These are phyloP conservation scores for Boletus coccyginus DNA, from an alignment of 768 basidiomycete species.

Conservation along the genomic window DNA sequence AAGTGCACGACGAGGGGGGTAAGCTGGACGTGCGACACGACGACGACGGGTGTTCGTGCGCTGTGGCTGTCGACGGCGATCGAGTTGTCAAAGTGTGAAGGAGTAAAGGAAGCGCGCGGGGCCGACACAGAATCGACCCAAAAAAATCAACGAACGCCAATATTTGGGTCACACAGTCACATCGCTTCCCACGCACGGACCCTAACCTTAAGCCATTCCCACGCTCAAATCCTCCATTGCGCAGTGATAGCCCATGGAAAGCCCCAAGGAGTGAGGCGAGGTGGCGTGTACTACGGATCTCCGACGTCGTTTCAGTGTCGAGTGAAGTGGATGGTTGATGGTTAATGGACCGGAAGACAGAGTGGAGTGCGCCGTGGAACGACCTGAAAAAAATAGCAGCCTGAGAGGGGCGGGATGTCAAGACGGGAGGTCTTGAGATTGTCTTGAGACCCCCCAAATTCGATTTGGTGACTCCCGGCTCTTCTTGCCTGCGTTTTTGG, in stretches of 20 bases:
- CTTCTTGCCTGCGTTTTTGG: conserved; percentile 1
- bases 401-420: not conserved
- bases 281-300: not conserved
- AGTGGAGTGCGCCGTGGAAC: not conserved
- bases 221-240: conserved; percentile 30
- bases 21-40: conserved; percentile 35
- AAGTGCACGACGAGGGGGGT: conserved; percentile 16
- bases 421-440: conserved; percentile 11
- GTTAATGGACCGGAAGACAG: not conserved
- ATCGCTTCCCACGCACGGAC: conserved; percentile 43
- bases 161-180: conserved; percentile 38
- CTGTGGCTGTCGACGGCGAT: conserved; percentile 49
- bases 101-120: conserved; percentile 44
- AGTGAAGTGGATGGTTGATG: not conserved
- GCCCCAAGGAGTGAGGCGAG: not conserved
- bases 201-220: conserved; percentile 37
- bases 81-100: conserved; percentile 43
- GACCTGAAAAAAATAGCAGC: not conserved
- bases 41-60: conserved; percentile 41
- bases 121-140: conserved; percentile 41
- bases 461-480: not conserved
- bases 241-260: conserved; percentile 1
- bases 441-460: conserved; percentile 26
- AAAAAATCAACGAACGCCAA: conserved; percentile 41
- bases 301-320: not conserved